Evolutionary conservation across 208 protist genomes (phyloP).

Genomic region (Acanthamoeba polyphaga): DNA sequence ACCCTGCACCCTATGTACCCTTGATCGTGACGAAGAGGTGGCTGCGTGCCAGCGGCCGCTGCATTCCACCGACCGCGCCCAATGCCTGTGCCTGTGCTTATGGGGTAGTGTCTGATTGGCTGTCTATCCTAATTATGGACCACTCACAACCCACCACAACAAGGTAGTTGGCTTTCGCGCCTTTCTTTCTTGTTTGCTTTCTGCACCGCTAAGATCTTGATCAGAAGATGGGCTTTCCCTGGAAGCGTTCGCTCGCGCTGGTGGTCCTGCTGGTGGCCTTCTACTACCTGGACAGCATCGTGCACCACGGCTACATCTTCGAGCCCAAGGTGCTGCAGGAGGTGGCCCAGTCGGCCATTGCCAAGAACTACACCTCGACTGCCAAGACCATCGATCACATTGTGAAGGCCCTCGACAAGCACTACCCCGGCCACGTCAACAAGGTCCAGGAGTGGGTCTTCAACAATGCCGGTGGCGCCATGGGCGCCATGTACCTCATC

Average conservation of each 20-base stretch:
- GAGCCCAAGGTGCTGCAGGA: constrained; percentile 72
- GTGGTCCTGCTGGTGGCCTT: constrained; percentile 33
- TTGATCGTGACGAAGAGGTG: too few species aligned
- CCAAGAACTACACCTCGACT: constrained; percentile 44
- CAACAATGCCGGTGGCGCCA: constrained; percentile 82
- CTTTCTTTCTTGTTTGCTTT: too few species aligned
- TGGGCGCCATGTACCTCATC: constrained; percentile 82
- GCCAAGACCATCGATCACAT: constrained; percentile 63
- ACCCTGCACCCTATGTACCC: too few species aligned
- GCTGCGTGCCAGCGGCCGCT: too few species aligned
- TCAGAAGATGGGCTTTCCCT: neutral
- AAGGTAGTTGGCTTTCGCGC: too few species aligned
- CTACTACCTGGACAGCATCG: constrained; percentile 31
- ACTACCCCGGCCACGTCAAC: constrained; percentile 79
- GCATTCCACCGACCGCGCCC: too few species aligned
- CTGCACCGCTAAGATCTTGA: too few species aligned
- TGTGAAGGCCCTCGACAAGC: constrained; percentile 64
- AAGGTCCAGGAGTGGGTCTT: constrained; percentile 81
- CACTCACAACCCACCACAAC: neutral
- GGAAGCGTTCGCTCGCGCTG: constrained; percentile 30
- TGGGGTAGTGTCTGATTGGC: neutral
- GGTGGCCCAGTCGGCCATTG: constrained; percentile 72
- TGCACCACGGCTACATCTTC: constrained; percentile 75
- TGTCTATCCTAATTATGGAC: neutral
- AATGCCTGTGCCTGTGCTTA: too few species aligned